phyloP scores from a whole-genome alignment of 2,329 filamentous ascomycete species.

The Phialophora macrospora region DNA sequence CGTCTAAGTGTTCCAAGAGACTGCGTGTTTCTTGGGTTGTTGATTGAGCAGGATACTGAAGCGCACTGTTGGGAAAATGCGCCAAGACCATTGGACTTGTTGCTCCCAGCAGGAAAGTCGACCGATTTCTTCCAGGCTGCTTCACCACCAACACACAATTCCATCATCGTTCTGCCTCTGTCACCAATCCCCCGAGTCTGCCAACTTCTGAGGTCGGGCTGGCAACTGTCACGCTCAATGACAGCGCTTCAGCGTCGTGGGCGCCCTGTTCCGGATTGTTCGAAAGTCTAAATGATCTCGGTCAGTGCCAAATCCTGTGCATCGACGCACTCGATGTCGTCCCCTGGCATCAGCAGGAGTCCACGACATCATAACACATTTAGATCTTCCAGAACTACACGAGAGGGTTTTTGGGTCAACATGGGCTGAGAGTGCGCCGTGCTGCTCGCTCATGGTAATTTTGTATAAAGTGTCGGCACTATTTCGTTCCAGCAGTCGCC shows the following conservation, averaged over 20 bases:
- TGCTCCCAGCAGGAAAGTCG: too few relatives aligned
- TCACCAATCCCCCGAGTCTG: too few relatives aligned
- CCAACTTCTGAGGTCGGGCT: too few relatives aligned
- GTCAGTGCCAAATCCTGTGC: not conserved
- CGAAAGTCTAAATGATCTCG: not conserved
- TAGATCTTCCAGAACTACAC: not conserved
- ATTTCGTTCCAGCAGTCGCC: not conserved
- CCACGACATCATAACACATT: conserved; percentile 4
- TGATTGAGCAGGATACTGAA: too few relatives aligned
- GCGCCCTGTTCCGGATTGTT: not conserved
- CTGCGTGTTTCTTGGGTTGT: too few relatives aligned
- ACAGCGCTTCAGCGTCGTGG: not conserved
- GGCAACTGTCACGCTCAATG: not conserved
- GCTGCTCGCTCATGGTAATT: not conserved
- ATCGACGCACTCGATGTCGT: not conserved
- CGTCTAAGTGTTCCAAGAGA: too few relatives aligned
- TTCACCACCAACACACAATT: too few relatives aligned
- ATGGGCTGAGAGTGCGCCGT: not conserved
- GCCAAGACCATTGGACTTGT: too few relatives aligned
- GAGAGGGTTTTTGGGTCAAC: not conserved
- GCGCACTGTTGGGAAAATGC: too few relatives aligned
- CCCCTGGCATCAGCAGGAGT: not conserved
- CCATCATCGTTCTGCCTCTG: too few relatives aligned
- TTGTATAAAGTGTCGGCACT: not conserved
- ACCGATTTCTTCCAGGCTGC: too few relatives aligned